Evolutionary conservation across 495 filamentous ascomycete genomes (phyloP).

Genomic region (Neurospora sp.): DNA sequence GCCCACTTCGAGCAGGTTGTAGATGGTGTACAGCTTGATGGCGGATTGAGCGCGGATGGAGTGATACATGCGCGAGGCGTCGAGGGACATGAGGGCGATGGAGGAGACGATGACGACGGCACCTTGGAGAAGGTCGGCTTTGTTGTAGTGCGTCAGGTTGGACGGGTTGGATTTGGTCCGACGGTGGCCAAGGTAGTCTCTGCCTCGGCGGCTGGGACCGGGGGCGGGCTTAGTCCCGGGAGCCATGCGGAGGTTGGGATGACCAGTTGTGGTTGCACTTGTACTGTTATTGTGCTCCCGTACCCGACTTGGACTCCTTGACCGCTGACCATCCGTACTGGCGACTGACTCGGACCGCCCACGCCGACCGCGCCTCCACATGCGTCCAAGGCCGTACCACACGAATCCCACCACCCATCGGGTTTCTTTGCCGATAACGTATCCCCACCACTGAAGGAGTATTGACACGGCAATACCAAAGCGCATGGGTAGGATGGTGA

Average conservation of each 20-base stretch:
- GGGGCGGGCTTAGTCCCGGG: background rate
- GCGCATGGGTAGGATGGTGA: slow-evolving; percentile 85
- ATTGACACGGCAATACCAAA: slow-evolving; percentile 78
- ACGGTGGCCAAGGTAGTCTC: slow-evolving; percentile 48
- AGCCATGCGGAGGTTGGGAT: background rate
- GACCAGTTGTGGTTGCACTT: background rate
- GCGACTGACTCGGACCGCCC: slow-evolving; percentile 30
- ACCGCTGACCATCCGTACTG: slow-evolving; percentile 16
- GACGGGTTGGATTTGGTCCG: slow-evolving; percentile 79
- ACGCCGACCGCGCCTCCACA: slow-evolving; percentile 55
- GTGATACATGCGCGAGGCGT: slow-evolving; percentile 97
- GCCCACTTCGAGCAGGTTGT: slow-evolving; percentile 85
- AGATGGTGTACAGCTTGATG: slow-evolving; percentile 97
- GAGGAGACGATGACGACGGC: slow-evolving; percentile 76
- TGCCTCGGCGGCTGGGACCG: slow-evolving; percentile 9
- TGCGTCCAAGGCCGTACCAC: slow-evolving; percentile 60
- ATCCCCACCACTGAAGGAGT: slow-evolving; percentile 60
- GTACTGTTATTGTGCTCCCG: slow-evolving; percentile 17
- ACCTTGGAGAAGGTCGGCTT: slow-evolving; percentile 89
- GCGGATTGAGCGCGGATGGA: slow-evolving; percentile 91
- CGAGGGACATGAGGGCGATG: slow-evolving; percentile 77
- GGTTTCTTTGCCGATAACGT: slow-evolving; percentile 54
- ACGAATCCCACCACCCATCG: slow-evolving; percentile 62
- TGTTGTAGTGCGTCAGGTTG: slow-evolving; percentile 73
- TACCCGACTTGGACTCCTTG: slow-evolving; percentile 27